Base-by-base conservation (phyloP, 805 yeast species). In the Candida qinlingensis region DNA sequence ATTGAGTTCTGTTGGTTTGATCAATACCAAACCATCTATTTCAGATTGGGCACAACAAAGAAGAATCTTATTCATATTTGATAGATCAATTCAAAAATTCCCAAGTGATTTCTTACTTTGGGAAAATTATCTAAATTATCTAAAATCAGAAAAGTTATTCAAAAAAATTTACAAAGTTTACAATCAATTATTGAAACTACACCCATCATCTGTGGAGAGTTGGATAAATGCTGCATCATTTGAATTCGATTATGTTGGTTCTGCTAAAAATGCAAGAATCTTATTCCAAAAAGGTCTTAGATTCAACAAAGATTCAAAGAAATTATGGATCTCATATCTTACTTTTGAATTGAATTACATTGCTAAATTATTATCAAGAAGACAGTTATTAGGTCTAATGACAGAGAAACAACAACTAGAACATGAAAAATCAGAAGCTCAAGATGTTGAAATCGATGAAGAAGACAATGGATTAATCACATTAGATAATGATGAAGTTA, bases 191-290 rank as follows among this genome's bases (percentile, higher is more conserved):
- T 73, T 94, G 57, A 88, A 84, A 66, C 69, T 90, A 54, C 98
- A 94, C 63, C 98, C 99, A n/a, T 77, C 86, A 39, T 87, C 91
- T 61, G 79, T 89, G 3, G 86, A 84, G 57, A 86, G 92, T 13
- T 94, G 99, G 99, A 79, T 94, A 39, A 79, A 88, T 59, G 97
- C 97, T 27, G 97, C 97, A 31, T 87, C 87, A 62, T 89, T 88
- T 67, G 98, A 94, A 68, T 84, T 87, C 59, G 97, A 92, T 57
- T 79, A 78, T 30, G 89, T 94, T 66, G 87, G 92, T 38, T 86
- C 90, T 58, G 87, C 96, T 41, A 82, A 85, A 61, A 91, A 96
- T 41, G 91, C 97, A 26, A 78, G 99, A 65, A 80, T 81, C 8
- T 74, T 94, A 28, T 81, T 90, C 65, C 97, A 91, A 66, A 80